Percentiles rank a stretch among this genome's conserved stretches.
Conservation (phyloP, 2,329 filamentous ascomycete genomes). For the Arthroderma sp. region DNA sequence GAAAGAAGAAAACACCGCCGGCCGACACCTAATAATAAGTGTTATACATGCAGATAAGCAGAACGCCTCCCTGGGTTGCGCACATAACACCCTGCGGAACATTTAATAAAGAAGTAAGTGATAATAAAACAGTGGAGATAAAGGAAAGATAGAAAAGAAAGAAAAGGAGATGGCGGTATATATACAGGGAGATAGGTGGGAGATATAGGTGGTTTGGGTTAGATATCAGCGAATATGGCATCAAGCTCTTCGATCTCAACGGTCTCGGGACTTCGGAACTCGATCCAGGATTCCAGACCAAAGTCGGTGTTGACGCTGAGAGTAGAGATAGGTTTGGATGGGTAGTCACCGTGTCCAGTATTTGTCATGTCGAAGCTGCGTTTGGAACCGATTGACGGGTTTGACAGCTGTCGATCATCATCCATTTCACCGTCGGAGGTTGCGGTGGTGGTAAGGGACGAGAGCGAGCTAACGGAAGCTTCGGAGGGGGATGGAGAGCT, state of each 20-base stretch:
- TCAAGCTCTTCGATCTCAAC: slow-evolving; percentile 91
- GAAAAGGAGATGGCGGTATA: not conserved
- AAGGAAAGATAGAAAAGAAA: not conserved
- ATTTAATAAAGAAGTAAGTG: not conserved
- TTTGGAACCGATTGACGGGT: not conserved
- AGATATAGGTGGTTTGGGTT: slow-evolving; percentile 11
- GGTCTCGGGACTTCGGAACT: slow-evolving; percentile 63
- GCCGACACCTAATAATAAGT: too few species aligned
- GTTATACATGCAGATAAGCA: not conserved
- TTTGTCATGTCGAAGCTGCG: slow-evolving; percentile 25
- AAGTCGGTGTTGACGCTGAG: slow-evolving; percentile 28
- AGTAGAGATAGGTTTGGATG: slow-evolving; percentile 11
- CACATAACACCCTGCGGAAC: not conserved
- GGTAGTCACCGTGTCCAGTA: slow-evolving; percentile 12
- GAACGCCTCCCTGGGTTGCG: not conserved
- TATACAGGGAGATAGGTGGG: not conserved
- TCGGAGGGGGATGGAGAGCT: slow-evolving; percentile 31
- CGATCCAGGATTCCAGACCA: slow-evolving; percentile 42
- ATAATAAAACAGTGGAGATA: not conserved
- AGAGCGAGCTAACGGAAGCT: slow-evolving; percentile 27
- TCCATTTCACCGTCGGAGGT: slow-evolving; percentile 19
- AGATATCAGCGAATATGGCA: slow-evolving; percentile 65
- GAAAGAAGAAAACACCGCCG: not conserved
- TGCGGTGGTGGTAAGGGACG: slow-evolving; percentile 30
- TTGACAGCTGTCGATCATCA: not conserved